Conservation (phyloP, 495 filamentous ascomycete genomes). For the Penicillium coprophilum region DNA sequence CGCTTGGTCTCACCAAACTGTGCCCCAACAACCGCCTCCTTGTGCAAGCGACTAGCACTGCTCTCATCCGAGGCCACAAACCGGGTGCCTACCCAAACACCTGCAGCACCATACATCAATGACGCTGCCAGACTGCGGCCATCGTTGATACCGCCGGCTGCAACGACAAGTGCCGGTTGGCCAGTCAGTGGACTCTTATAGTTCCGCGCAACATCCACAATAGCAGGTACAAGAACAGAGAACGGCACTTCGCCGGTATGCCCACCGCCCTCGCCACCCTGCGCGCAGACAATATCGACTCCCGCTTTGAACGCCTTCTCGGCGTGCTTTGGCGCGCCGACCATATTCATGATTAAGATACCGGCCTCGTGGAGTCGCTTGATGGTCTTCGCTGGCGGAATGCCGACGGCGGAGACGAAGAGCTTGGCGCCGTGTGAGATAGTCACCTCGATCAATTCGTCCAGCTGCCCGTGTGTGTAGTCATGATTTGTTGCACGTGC, state of each 20-base stretch:
- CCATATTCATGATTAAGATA: conserved; percentile 91
- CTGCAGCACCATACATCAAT: conserved; percentile 70
- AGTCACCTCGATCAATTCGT: conserved; percentile 77
- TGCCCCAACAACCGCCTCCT: conserved; percentile 74
- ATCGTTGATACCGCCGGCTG: conserved; percentile 72
- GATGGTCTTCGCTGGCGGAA: conserved; percentile 68
- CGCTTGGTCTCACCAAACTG: conserved; percentile 71
- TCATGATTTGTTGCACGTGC: conserved; percentile 89
- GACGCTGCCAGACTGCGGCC: conserved; percentile 68
- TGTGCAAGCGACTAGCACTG: conserved; percentile 73
- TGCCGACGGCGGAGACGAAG: conserved; percentile 81
- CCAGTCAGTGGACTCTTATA: conserved; percentile 58
- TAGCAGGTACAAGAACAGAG: conserved; percentile 69
- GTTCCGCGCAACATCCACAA: conserved; percentile 66
- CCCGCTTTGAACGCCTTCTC: conserved; percentile 77
- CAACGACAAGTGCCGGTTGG: conserved; percentile 64
- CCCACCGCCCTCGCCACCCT: conserved; percentile 77
- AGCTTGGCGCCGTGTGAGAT: conserved; percentile 74
- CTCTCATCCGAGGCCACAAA: conserved; percentile 81
- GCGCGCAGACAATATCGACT: conserved; percentile 81
- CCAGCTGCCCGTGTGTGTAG: conserved; percentile 81
- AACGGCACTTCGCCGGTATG: conserved; percentile 78
- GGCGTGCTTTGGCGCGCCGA: conserved; percentile 86
- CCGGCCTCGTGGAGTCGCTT: conserved; percentile 70
- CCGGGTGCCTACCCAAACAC: conserved; percentile 82